A percentile compares a stretch with the other conserved stretches of the same genome.
Evolutionary conservation across 2,329 filamentous ascomycete species (phyloP).

Genomic region (Cordyceps farinosa): DNA sequence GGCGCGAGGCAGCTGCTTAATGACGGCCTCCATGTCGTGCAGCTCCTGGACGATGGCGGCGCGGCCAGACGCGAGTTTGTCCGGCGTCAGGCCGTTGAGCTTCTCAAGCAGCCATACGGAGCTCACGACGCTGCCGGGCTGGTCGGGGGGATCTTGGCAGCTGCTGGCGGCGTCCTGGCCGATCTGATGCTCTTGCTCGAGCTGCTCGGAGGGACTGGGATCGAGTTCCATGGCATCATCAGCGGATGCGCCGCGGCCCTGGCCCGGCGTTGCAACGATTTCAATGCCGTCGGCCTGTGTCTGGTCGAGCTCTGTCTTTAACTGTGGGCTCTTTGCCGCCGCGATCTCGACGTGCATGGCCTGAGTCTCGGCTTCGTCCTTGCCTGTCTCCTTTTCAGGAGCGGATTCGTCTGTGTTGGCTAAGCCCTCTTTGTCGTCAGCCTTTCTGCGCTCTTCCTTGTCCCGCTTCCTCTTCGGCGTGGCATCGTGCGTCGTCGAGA

Average conservation of each 20-base stretch:
- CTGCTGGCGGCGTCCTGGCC: neutral
- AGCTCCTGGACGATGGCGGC: neutral
- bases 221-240: conserved; percentile 6
- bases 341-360: neutral
- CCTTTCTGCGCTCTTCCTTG: neutral
- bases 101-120: neutral
- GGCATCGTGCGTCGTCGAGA: too few species aligned
- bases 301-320: neutral
- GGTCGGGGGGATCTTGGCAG: neutral
- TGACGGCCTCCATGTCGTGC: neutral
- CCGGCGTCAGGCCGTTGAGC: neutral
- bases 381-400: neutral
- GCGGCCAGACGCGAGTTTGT: neutral
- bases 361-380: neutral
- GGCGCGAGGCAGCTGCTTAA: neutral
- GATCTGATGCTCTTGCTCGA: neutral
- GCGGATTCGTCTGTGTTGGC: neutral
- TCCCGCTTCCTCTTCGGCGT: neutral
- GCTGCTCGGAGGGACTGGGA: neutral
- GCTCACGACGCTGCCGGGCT: neutral
- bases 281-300: neutral
- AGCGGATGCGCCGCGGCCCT: neutral
- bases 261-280: neutral
- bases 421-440: neutral
- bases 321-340: neutral